Base-by-base conservation (phyloP, 1,139 yeast species). In the Spathaspora sp. region DNA sequence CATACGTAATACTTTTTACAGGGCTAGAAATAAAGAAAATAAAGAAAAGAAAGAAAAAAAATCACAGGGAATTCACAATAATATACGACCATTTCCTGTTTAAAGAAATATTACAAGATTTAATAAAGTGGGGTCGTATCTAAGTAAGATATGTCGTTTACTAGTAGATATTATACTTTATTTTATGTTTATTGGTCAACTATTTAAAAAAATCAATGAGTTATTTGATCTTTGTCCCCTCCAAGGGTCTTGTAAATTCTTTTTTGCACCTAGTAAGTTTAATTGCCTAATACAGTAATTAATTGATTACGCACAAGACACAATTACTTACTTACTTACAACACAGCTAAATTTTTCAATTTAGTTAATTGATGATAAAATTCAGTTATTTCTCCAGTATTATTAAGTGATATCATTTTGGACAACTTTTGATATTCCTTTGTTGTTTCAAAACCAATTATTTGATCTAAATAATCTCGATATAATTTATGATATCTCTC, bases 321-420 rank as follows among this genome's bases (percentile, higher is more conserved):
- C 16, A 31, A 20, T 20, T 20, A 20, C 23, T 20, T 20, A 20
- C 6, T n/a, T 20, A 20, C 7, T 20, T 20, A 20, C 23, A 20
- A 4, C 23, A 43, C 17, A 9, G 43, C 43, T 34, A 51, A 47
- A 41, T 45, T 50, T 40, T 51, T 51, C 43, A 51, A 47, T 16
- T 41, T 44, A 7, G 52, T 45, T 44, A 51, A 51, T 38, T 51
- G 53, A 40, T 51, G 39, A 38, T 51, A 52, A 42, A 47, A 52
- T 29, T 43, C 44, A 18, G 47, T 43, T n/a, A 52, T 44, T 39
- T 52, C 54, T 31, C 51, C 54, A 13, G 7, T 31, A 13, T 13
- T 31, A 13, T 13, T 31, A 9, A 15, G n/a, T 3, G 36, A 13
- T 16, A 43, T 41, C 29, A 38, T 39, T 23, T 25, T 40, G 38